These are phyloP conservation scores for Dothiorella sarmentorum DNA, from an alignment of 2,329 filamentous ascomycete genomes.

Conservation along the genomic window DNA sequence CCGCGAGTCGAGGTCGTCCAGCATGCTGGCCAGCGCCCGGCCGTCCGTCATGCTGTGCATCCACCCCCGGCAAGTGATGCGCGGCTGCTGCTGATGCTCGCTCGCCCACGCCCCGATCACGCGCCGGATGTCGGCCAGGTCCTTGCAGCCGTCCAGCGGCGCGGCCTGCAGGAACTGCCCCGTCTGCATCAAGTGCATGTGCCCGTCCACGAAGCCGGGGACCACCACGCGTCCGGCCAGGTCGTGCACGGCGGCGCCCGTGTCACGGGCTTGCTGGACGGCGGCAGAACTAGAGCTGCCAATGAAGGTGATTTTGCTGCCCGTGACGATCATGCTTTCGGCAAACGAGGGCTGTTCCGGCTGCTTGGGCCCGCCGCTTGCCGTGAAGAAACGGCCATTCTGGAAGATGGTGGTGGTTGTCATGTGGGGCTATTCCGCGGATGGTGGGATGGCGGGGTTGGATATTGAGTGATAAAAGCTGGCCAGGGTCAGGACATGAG, in stretches of 20 bases:
- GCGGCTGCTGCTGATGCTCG: constrained; percentile 43
- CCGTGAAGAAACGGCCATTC: constrained; percentile 33
- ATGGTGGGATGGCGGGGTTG: not conserved
- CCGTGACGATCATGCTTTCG: constrained; percentile 40
- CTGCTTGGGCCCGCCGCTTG: constrained; percentile 16
- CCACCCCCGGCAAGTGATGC: constrained; percentile 54
- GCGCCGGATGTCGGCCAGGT: constrained; percentile 48
- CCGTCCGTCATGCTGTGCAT: constrained; percentile 55
- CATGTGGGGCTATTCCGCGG: not conserved
- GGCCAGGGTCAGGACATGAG: not conserved
- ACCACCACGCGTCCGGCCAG: constrained; percentile 43
- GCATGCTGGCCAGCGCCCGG: constrained; percentile 48
- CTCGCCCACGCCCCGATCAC: constrained; percentile 46
- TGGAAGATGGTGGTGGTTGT: constrained; percentile 25
- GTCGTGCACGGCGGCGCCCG: constrained; percentile 29
- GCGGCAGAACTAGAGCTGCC: constrained; percentile 27
- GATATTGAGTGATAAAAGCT: not conserved
- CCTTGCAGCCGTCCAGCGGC: constrained; percentile 46
- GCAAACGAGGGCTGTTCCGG: constrained; percentile 24
- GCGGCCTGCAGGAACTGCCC: constrained; percentile 54
- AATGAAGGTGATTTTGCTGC: constrained; percentile 40
- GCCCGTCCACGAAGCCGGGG: constrained; percentile 57
- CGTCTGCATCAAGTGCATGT: constrained; percentile 56
- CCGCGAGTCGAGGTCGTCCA: constrained; percentile 51
- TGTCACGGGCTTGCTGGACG: constrained; percentile 28